phyloP scores from a whole-genome alignment of 176 grass and related monocot species.

The Musa beccarii region DNA sequence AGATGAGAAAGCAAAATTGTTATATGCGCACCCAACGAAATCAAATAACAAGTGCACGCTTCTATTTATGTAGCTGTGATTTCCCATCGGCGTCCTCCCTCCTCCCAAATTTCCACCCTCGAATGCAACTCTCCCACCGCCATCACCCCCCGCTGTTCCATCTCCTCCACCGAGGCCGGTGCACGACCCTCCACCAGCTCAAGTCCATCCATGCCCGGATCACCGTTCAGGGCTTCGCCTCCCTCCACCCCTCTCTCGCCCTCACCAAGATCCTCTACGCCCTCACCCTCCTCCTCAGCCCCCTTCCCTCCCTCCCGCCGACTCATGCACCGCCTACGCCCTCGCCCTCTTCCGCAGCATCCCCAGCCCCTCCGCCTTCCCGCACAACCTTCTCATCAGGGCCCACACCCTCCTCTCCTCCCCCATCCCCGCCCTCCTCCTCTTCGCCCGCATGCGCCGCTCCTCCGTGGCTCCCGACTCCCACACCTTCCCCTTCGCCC shows the following conservation, averaged over 20 bases:
- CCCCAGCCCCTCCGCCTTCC: not conserved
- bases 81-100: too few relatives aligned
- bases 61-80: too few relatives aligned
- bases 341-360: constrained; percentile 20
- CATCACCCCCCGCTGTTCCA: not conserved
- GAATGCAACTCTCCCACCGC: not conserved
- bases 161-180: not conserved
- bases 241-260: not conserved
- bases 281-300: constrained; percentile 13
- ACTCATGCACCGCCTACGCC: constrained; percentile 28
- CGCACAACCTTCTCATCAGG: constrained; percentile 3
- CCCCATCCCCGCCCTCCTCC: constrained; percentile 23
- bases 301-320: constrained; percentile 21
- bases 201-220: not conserved
- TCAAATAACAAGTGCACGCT: too few relatives aligned
- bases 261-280: not conserved
- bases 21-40: too few relatives aligned
- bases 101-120: too few relatives aligned
- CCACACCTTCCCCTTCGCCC: constrained; percentile 39
- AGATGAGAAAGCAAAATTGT: too few relatives aligned
- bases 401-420: constrained; percentile 13
- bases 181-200: constrained; percentile 7
- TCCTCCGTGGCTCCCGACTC: constrained; percentile 7
- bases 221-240: not conserved
- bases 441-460: constrained; percentile 31